Evolutionary conservation across 768 basidiomycete species (phyloP), one percentile per base, ranked within the genome.

Genomic region (Calocybe cyanea): DNA sequence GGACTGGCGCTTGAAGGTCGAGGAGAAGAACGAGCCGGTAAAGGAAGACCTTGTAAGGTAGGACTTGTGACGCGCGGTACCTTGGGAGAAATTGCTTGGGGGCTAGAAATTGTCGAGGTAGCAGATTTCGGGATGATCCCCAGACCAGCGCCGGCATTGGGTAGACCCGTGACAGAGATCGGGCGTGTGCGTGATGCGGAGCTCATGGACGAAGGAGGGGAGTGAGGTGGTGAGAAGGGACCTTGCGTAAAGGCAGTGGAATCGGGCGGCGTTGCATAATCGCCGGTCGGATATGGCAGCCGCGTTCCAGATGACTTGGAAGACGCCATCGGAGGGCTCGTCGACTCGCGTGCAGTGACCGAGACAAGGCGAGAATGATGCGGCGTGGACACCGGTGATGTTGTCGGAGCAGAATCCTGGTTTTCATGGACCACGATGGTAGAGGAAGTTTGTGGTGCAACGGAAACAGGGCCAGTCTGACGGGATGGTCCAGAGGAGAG

Each of bases 241-340:
- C 57, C 72, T 43, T 60, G 71, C 42, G 52, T 57, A 48, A 55
- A 56, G 33, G 49, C 45, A 9, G 60, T 57, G 1, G 73, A 61
- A 28, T 81, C 76, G 0, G 80, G 66, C 0, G 85, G 85, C 8
- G 81, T 80, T 4, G 86, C 71, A 48, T 92, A 92, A 54, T 92
- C 90, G 3, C 89, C 90, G 2, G 83, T 82, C 14, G 89, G 89
- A 52, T 92, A 91, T 18, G 89, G 87, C 13, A 90, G 68, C 28
- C 87, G 78, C 25, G 79, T 82, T 14, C 64, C 72, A 23, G 63
- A 69, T 13, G 68, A 62, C n/a, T 69, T 71, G 0, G 68, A 62
- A 1, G 79, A 76, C 0, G 75, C 70, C 37, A 79, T 74, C 14
- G 78, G 82, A 10, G 80, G 84, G 51, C 80, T 83, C 4, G 81